Evolutionary conservation across 1,284 basidiomycete genomes (phyloP).

Genomic region (Naganishia sp.): DNA sequence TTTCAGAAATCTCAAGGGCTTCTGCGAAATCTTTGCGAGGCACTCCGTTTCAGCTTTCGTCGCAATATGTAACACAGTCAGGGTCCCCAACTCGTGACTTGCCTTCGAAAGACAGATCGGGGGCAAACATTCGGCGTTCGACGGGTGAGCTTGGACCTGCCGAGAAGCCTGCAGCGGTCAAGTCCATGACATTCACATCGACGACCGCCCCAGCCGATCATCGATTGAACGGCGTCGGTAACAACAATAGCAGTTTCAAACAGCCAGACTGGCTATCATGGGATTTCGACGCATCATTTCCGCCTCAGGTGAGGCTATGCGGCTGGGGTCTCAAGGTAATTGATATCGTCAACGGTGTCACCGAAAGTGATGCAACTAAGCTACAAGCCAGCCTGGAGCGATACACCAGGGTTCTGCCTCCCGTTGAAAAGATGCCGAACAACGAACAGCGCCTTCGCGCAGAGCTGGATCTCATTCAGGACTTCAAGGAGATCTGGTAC

Average conservation of each 20-base stretch:
- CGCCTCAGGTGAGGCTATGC: conserved; percentile 3
- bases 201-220: neutral
- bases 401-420: neutral
- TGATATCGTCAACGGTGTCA: conserved; percentile 12
- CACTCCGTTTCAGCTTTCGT: no score
- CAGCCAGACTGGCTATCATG: conserved; percentile 3
- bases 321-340: conserved; percentile 7
- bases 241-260: neutral
- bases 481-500: conserved; percentile 1
- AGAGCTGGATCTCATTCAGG: neutral
- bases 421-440: neutral
- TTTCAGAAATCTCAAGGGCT: no score
- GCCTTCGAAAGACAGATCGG: no score
- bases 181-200: neutral
- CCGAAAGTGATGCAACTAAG: neutral
- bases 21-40: no score
- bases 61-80: no score
- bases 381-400: neutral
- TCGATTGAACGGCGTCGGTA: neutral
- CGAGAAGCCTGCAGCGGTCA: no score
- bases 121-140: no score
- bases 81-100: no score
- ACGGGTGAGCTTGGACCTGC: no score
- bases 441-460: neutral
- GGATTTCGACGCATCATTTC: conserved; percentile 10